Evolutionary conservation across 2,329 filamentous ascomycete species (phyloP).

Genomic region (Nemania sp.): DNA sequence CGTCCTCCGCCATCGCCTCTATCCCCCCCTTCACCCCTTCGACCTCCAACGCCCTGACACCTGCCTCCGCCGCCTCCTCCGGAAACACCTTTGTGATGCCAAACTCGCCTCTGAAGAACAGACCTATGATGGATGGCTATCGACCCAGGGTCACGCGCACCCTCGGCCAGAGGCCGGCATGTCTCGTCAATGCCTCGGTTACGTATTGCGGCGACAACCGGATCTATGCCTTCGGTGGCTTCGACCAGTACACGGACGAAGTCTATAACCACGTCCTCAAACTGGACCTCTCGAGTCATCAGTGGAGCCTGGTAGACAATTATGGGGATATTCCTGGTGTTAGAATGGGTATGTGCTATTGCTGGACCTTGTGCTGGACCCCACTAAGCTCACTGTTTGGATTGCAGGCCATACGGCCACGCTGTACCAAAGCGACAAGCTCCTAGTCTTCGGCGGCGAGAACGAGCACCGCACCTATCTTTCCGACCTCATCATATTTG

Average conservation of each 20-base stretch:
- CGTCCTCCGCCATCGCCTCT: conserved; percentile 35
- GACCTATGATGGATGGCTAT: conserved; percentile 72
- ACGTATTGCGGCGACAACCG: conserved; percentile 98
- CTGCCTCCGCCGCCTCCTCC: conserved; percentile 57
- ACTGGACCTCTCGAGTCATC: conserved; percentile 82
- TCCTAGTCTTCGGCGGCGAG: conserved; percentile 97
- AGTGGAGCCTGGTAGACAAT: conserved; percentile 97
- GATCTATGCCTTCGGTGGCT: conserved; percentile 97
- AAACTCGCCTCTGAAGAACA: conserved; percentile 74
- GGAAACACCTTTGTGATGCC: conserved; percentile 91
- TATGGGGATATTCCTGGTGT: conserved; percentile 98
- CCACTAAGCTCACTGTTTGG: conserved; percentile 16
- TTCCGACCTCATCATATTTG: conserved; percentile 93
- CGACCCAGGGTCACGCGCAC: conserved; percentile 82
- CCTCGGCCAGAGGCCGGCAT: conserved; percentile 82
- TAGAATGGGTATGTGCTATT: conserved; percentile 75
- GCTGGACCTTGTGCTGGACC: neutral
- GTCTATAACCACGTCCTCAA: conserved; percentile 97
- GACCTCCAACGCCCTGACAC: conserved; percentile 48
- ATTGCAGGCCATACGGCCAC: conserved; percentile 85
- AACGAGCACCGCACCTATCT: conserved; percentile 97
- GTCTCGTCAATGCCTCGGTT: conserved; percentile 95
- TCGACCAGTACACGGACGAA: conserved; percentile 98
- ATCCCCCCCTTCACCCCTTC: conserved; percentile 39
- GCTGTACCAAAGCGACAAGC: conserved; percentile 88